These are phyloP conservation scores for Bipolaris zeicola DNA, from an alignment of 2,329 filamentous ascomycete genomes.

Conservation along the genomic window DNA sequence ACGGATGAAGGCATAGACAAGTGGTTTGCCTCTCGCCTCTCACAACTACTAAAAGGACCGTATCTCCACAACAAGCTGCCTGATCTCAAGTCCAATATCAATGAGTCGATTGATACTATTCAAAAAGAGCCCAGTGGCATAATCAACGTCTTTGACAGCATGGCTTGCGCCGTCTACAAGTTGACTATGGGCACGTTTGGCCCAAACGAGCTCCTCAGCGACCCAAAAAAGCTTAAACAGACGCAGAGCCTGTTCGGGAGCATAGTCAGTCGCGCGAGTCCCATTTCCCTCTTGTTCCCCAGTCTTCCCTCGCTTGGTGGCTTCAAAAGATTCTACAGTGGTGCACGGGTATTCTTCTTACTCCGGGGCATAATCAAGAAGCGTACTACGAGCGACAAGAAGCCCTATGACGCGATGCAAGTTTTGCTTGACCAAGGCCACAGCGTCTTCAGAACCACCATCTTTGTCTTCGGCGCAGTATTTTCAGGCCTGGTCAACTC, in stretches of 20 bases:
- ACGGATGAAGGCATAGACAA: conserved; percentile 24
- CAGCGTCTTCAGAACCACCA: conserved; percentile 52
- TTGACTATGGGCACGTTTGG: conserved; percentile 64
- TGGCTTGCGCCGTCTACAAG: conserved; percentile 61
- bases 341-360: conserved; percentile 56
- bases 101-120: conserved; percentile 48
- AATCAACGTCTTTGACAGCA: conserved; percentile 60
- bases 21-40: conserved; percentile 31
- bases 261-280: conserved; percentile 54
- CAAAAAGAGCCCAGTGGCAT: conserved; percentile 41
- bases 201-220: conserved; percentile 59
- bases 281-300: conserved; percentile 59
- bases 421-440: conserved; percentile 59
- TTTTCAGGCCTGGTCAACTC: conserved; percentile 65
- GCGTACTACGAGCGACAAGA: conserved; percentile 50
- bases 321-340: conserved; percentile 53
- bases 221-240: conserved; percentile 50
- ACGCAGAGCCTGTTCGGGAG: conserved; percentile 55
- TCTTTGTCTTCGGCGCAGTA: conserved; percentile 59
- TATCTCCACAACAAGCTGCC: conserved; percentile 46
- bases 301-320: conserved; percentile 56
- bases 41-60: conserved; percentile 33
- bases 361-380: conserved; percentile 57
- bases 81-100: conserved; percentile 50
- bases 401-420: conserved; percentile 60